Conservation (phyloP, 192 early-diverging fungal genomes). For the Podila verticillata region DNA sequence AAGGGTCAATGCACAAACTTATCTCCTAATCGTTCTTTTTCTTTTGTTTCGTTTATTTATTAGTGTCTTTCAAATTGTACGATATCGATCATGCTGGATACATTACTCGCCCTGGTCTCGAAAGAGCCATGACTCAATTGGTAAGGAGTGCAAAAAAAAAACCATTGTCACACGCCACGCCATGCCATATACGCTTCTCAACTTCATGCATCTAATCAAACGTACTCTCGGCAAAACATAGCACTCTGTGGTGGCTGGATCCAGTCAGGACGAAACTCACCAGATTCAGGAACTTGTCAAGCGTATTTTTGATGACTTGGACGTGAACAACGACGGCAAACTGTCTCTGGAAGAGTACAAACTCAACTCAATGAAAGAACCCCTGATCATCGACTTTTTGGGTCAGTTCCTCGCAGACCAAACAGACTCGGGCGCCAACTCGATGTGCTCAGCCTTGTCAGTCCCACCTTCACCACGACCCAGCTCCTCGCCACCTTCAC, state of each 20-base stretch:
- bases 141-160: conserved; percentile 49
- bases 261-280: conserved; percentile 71
- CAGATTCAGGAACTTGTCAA: conserved; percentile 72
- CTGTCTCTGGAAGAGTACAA: conserved; percentile 81
- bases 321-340: conserved; percentile 81
- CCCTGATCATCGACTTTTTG: conserved; percentile 79
- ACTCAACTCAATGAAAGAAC: conserved; percentile 82
- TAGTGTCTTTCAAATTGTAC: conserved; percentile 84
- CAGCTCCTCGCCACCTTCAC: conserved; percentile 47
- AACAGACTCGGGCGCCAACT: conserved; percentile 43
- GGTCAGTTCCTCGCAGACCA: conserved; percentile 77
- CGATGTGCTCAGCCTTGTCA: conserved; percentile 45
- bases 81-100: conserved; percentile 82
- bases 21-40: not conserved
- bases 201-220: too few relatives aligned
- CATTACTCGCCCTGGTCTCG: conserved; percentile 76
- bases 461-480: conserved; percentile 46
- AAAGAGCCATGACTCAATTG: conserved; percentile 79
- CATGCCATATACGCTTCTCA: not conserved
- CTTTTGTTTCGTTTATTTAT: conserved; percentile 3
- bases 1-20: not conserved
- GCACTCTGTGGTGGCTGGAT: conserved; percentile 50
- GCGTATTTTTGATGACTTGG: conserved; percentile 81
- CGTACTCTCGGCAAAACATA: not conserved
- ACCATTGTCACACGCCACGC: not conserved